phyloP scores from a whole-genome alignment of 306 rosid genomes.

The Vachellia collinsii region DNA sequence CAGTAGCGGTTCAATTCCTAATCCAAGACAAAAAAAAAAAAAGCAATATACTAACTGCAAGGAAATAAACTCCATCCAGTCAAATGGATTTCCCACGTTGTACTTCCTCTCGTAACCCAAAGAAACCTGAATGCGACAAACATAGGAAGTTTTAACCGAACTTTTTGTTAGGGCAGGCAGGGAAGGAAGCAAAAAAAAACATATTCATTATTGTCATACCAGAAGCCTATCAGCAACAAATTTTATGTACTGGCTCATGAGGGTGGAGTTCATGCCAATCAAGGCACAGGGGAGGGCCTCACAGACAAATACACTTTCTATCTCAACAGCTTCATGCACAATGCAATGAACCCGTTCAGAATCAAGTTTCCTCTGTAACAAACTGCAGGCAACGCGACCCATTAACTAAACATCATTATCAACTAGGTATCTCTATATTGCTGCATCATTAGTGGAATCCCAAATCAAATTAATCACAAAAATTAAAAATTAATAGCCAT shows the following conservation, averaged over 20 bases:
- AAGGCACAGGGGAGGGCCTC: conserved; percentile 91
- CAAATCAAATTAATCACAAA: conserved; percentile 17
- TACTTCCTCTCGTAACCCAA: conserved; percentile 69
- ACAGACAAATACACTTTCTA: conserved; percentile 77
- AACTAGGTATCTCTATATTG: neutral
- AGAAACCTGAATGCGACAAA: conserved; percentile 51
- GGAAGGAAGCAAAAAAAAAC: neutral
- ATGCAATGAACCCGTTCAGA: conserved; percentile 56
- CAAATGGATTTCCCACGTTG: conserved; percentile 87
- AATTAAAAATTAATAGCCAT: conserved; percentile 4
- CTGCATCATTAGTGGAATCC: neutral
- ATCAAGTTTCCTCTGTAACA: conserved; percentile 60
- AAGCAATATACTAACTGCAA: conserved; percentile 70
- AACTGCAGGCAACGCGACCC: conserved; percentile 46
- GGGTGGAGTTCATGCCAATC: conserved; percentile 88
- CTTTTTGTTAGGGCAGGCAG: neutral
- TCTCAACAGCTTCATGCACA: conserved; percentile 73
- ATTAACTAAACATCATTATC: neutral
- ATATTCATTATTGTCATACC: conserved; percentile 48
- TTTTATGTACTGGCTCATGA: conserved; percentile 93
- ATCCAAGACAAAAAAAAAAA: neutral
- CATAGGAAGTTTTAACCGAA: neutral
- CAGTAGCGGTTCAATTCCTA: neutral
- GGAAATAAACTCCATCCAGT: conserved; percentile 95
- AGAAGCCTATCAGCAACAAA: conserved; percentile 90